Evolutionary conservation across 176 grass and related monocot species (phyloP).

Genomic region (Avena insularis): DNA sequence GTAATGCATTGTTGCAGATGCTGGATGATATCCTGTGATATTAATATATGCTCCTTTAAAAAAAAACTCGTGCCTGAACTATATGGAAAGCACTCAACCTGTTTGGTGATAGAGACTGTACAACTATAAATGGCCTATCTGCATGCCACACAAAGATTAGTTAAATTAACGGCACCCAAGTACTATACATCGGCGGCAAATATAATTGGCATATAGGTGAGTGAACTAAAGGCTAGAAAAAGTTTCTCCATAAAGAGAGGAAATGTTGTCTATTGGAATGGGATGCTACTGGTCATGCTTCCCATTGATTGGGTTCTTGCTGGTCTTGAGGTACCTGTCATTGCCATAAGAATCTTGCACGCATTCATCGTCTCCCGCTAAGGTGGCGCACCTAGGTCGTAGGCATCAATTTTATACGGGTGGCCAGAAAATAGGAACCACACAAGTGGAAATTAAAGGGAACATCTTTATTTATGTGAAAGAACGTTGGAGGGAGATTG

Average conservation of each 20-base stretch:
- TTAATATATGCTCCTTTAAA: no score
- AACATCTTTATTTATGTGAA: slow-evolving; percentile 1
- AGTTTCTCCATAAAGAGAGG: not conserved
- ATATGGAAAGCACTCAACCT: slow-evolving; percentile 16
- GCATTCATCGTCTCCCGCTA: slow-evolving; percentile 22
- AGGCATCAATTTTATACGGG: not conserved
- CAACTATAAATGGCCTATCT: not conserved
- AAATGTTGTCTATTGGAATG: slow-evolving; percentile 19
- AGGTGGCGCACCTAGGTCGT: slow-evolving; percentile 9
- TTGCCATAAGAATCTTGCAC: slow-evolving; percentile 16
- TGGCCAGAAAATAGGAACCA: not conserved
- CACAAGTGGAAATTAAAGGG: not conserved
- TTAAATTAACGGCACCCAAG: not conserved
- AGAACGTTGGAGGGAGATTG: not conserved
- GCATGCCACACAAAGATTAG: not conserved
- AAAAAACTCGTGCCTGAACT: not conserved
- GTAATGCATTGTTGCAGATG: no score
- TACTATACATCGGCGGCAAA: no score
- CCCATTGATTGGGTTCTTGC: slow-evolving; percentile 33
- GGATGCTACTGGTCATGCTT: slow-evolving; percentile 1
- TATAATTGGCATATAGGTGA: not conserved
- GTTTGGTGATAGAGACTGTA: not conserved
- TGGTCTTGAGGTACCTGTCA: slow-evolving; percentile 18
- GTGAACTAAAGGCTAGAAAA: not conserved
- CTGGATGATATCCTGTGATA: no score